Percentiles rank a stretch among this genome's conserved stretches.
Conservation (phyloP, 306 rosid species). For the Sicyos edulis region DNA sequence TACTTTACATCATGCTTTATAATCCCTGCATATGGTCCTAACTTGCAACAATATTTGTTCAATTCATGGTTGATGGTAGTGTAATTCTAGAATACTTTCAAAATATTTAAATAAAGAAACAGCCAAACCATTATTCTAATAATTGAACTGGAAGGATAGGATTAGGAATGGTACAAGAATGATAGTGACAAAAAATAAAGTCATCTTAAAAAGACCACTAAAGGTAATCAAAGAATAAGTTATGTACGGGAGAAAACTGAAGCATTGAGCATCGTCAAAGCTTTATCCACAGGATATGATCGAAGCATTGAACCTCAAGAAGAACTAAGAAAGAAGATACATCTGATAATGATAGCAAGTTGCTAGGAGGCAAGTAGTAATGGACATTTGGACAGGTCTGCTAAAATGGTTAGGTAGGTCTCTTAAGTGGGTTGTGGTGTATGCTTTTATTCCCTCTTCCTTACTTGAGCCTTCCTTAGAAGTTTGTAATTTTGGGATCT, state of each 20-base stretch:
- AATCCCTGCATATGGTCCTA: not conserved
- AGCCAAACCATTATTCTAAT: not conserved
- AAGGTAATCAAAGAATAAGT: no score
- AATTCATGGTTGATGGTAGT: not conserved
- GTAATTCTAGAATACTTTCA: not conserved
- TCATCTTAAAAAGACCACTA: not conserved
- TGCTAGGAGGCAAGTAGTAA: not conserved
- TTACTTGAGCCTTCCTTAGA: not conserved
- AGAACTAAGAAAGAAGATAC: no score
- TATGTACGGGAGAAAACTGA: no score
- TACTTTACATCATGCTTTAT: not conserved
- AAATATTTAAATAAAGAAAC: not conserved
- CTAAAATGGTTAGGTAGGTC: no score
- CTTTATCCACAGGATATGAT: not conserved
- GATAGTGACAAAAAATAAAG: not conserved
- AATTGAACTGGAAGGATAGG: no score
- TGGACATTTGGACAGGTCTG: not conserved
- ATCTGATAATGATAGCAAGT: no score
- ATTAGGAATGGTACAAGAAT: not conserved
- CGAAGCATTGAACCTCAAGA: not conserved
- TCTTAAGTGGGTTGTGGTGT: not conserved
- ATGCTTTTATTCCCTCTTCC: not conserved
- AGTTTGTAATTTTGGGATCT: not conserved
- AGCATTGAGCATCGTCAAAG: not conserved
- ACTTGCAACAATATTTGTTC: not conserved